Percentiles rank a stretch among this genome's conserved stretches.
Conservation (phyloP, 352 stramenopile genomes). For the Lagenidium sp. region DNA sequence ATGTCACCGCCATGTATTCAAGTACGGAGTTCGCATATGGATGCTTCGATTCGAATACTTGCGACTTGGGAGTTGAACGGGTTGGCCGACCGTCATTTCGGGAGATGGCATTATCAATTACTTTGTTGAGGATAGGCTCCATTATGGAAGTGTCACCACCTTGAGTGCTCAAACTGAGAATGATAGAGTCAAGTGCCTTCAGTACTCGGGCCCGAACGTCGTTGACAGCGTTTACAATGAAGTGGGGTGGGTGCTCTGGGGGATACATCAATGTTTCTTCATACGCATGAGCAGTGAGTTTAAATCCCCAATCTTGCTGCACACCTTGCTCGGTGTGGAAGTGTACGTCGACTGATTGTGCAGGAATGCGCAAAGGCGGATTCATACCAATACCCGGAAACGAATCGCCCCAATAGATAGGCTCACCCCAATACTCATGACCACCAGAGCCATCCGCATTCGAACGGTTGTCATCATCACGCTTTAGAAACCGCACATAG, state of each 20-base stretch:
- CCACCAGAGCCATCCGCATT: conserved; percentile 9
- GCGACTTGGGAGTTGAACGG: conserved; percentile 31
- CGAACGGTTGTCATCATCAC: conserved; percentile 12
- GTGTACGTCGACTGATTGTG: conserved; percentile 48
- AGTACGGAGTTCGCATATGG: conserved; percentile 73
- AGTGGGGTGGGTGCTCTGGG: conserved; percentile 40
- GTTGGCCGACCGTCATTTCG: conserved; percentile 33
- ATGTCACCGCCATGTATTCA: conserved; percentile 77
- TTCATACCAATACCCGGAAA: conserved; percentile 56
- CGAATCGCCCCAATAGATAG: conserved; percentile 61
- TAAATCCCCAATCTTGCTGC: conserved; percentile 85
- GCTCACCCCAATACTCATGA: conserved; percentile 47
- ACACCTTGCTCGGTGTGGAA: conserved; percentile 74
- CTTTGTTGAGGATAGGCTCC: conserved; percentile 15
- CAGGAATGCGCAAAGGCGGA: conserved; percentile 55
- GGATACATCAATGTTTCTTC: conserved; percentile 39
- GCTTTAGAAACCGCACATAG: conserved; percentile 74
- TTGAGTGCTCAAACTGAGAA: not conserved
- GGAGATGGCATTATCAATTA: conserved; percentile 37
- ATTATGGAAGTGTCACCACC: conserved; percentile 4
- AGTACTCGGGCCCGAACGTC: conserved; percentile 53
- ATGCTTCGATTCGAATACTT: conserved; percentile 81
- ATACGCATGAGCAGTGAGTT: conserved; percentile 59
- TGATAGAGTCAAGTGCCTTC: conserved; percentile 29
- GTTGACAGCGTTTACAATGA: conserved; percentile 25